phyloP scores from a whole-genome alignment of 768 basidiomycete species.

The Lactarius hatsudake region DNA sequence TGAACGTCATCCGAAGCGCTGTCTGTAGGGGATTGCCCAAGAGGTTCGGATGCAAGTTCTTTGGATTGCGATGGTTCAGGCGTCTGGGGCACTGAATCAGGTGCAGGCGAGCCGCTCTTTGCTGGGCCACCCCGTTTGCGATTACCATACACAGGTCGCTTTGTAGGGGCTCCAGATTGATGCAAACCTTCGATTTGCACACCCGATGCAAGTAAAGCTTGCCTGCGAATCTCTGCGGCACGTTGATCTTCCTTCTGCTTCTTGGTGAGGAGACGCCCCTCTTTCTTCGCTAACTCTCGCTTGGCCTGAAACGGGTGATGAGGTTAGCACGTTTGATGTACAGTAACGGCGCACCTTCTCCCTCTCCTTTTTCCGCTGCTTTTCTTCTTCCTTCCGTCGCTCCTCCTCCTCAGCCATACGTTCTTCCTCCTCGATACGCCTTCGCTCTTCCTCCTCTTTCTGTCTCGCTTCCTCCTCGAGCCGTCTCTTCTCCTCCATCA shows the following conservation, averaged over 20 bases:
- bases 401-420: conserved; percentile 73
- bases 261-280: conserved; percentile 92
- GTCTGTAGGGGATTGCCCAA: conserved; percentile 30
- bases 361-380: conserved; percentile 80
- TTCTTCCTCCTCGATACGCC: conserved; percentile 88
- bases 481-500: conserved; percentile 91
- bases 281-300: conserved; percentile 86
- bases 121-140: conserved; percentile 71
- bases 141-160: conserved; percentile 79
- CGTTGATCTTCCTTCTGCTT: conserved; percentile 95
- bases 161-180: conserved; percentile 50
- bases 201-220: conserved; percentile 87
- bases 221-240: conserved; percentile 84
- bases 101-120: conserved; percentile 54
- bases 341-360: conserved; percentile 58
- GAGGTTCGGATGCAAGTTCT: conserved; percentile 28
- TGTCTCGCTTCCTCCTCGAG: conserved; percentile 79
- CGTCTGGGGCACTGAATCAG: conserved; percentile 48
- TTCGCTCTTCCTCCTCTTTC: conserved; percentile 73
- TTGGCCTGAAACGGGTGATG: conserved; percentile 57
- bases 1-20: conserved; percentile 36
- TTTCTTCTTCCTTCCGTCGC: conserved; percentile 75
- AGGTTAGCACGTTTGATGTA: conserved; percentile 14
- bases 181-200: conserved; percentile 89
- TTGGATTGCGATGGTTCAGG: conserved; percentile 25